Percentiles rank a stretch among this genome's conserved stretches.
phyloP scores from a whole-genome alignment of 2,329 filamentous ascomycete genomes.

The Pseudogymnoascus sp. region DNA sequence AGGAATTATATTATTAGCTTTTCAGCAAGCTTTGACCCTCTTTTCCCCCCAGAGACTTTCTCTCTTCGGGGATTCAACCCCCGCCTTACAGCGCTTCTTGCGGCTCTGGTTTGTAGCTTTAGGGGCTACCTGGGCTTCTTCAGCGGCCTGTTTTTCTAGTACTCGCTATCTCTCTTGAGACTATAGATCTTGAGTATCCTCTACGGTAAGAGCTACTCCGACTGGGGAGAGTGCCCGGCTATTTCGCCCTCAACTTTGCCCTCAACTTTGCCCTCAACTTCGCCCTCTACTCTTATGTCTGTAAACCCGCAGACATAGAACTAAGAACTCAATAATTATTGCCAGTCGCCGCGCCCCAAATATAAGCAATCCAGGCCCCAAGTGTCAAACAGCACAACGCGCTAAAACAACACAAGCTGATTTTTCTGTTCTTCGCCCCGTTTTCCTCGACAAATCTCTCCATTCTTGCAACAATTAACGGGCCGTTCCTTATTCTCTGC shows the following conservation, averaged over 20 bases:
- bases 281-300: not conserved
- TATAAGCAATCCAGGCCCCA: constrained; percentile 48
- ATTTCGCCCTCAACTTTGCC: not conserved
- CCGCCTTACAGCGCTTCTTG: not conserved
- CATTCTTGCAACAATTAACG: constrained; percentile 36
- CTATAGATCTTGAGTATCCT: not conserved
- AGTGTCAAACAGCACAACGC: constrained; percentile 38
- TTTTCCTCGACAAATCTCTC: constrained; percentile 33
- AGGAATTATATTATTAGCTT: not conserved
- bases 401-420: constrained; percentile 37
- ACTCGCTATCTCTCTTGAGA: not conserved
- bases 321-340: constrained; percentile 30
- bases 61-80: not conserved
- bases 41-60: not conserved
- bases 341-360: constrained; percentile 51
- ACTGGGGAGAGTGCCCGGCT: not conserved
- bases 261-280: too few species aligned
- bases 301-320: not conserved
- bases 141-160: not conserved
- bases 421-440: constrained; percentile 31
- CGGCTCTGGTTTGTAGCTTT: not conserved
- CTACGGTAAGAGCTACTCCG: not conserved
- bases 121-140: not conserved
- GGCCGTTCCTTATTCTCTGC: constrained; percentile 38
- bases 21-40: not conserved